Percentiles rank a stretch among this genome's conserved stretches.
These are phyloP conservation scores for Santalum album DNA, from an alignment of 164 flowering plant genomes.

Conservation along the genomic window DNA sequence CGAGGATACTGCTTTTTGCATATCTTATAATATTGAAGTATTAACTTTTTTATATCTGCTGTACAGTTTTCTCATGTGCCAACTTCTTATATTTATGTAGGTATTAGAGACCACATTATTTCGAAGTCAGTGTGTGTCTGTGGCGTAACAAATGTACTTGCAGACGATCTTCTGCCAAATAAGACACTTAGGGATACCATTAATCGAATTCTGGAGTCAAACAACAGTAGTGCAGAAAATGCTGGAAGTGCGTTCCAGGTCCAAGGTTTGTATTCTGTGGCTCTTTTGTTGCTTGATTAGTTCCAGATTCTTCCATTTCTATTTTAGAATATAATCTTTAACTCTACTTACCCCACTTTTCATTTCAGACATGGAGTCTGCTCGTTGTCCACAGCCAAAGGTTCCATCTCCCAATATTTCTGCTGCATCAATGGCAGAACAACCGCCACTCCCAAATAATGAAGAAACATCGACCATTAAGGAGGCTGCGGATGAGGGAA, in stretches of 20 bases:
- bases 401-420: conserved; percentile 61
- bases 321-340: neutral
- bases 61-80: neutral
- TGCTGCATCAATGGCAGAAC: conserved; percentile 59
- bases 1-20: too few relatives aligned
- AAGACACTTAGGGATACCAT: conserved; percentile 89
- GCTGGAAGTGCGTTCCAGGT: conserved; percentile 65
- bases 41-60: neutral
- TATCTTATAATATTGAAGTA: too few relatives aligned
- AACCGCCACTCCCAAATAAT: conserved; percentile 14
- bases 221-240: conserved; percentile 79
- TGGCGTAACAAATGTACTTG: conserved; percentile 75
- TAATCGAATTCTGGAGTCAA: conserved; percentile 72
- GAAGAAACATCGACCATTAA: conserved; percentile 27
- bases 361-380: conserved; percentile 68
- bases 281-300: neutral
- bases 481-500: conserved; percentile 26
- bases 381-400: conserved; percentile 52
- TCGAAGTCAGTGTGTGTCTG: conserved; percentile 75
- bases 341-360: too few relatives aligned
- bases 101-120: conserved; percentile 80
- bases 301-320: neutral
- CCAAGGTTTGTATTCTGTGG: conserved; percentile 42
- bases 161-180: conserved; percentile 94
- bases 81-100: conserved; percentile 28